phyloP scores from a whole-genome alignment of 2,329 filamentous ascomycete species.

The Teratosphaeriaceae sp. region DNA sequence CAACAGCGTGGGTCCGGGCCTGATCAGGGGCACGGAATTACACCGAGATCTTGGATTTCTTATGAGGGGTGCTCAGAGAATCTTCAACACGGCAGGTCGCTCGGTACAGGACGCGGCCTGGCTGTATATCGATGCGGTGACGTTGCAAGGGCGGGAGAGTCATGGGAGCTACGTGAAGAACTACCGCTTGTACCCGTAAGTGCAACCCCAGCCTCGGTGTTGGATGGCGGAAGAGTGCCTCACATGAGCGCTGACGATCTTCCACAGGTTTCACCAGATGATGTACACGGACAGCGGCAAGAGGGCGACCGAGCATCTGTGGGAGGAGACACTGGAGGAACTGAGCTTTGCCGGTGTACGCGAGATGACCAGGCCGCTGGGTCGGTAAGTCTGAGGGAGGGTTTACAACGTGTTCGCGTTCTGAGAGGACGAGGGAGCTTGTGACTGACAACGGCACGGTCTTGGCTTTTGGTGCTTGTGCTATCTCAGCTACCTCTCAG shows the following conservation, averaged over 20 bases:
- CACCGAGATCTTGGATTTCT: not conserved
- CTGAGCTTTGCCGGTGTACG: not conserved
- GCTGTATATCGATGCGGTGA: not conserved
- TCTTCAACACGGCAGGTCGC: not conserved
- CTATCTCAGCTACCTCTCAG: conserved; percentile 1
- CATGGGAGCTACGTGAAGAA: not conserved
- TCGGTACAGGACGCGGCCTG: not conserved
- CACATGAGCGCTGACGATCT: not conserved
- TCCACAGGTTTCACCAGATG: not conserved
- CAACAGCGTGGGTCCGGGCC: conserved; percentile 11
- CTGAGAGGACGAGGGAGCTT: too few species aligned
- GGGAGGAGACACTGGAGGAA: not conserved
- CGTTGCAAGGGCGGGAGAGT: not conserved
- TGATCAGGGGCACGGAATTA: conserved; percentile 8
- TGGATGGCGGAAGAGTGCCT: too few species aligned
- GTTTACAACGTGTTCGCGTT: too few species aligned
- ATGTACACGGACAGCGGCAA: not conserved
- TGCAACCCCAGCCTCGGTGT: not conserved
- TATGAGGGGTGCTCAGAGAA: not conserved
- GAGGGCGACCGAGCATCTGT: not conserved
- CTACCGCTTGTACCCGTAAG: not conserved
- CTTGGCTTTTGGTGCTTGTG: too few species aligned
- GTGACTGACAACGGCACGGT: too few species aligned
- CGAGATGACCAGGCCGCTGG: too few species aligned
- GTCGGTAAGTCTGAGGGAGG: too few species aligned